phyloP scores from a whole-genome alignment of 169 alveolate species.

The Plasmodium ovale region DNA sequence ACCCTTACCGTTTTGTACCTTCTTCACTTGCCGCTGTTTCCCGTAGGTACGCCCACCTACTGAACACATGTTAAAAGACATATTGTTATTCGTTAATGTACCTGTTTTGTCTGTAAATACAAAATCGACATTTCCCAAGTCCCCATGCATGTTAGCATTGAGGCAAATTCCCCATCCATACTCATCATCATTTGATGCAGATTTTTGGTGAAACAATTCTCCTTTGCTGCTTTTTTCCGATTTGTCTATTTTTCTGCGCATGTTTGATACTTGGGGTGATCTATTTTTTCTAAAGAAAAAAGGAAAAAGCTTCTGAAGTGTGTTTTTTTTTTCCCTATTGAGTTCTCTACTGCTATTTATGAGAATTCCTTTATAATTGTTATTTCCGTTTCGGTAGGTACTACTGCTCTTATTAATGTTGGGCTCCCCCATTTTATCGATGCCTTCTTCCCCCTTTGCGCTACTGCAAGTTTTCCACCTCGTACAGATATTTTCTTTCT shows the following conservation, averaged over 20 bases:
- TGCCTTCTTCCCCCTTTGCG: background rate
- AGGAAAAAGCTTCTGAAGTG: conserved; percentile 16
- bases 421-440: background rate
- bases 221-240: background rate
- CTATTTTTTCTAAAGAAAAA: conserved; percentile 27
- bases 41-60: conserved; percentile 71
- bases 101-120: conserved; percentile 99
- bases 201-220: background rate
- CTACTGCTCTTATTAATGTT: background rate
- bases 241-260: background rate
- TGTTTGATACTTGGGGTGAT: background rate
- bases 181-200: conserved; percentile 7
- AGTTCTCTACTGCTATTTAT: background rate
- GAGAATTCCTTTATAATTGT: background rate
- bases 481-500: background rate
- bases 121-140: conserved; percentile 96
- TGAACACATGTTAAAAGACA: conserved; percentile 92
- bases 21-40: background rate
- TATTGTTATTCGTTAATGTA: conserved; percentile 96
- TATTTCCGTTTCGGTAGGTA: background rate
- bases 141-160: conserved; percentile 90
- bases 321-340: conserved; percentile 20
- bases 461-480: background rate
- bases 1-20: background rate
- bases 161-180: conserved; percentile 75